Conservation (phyloP, 306 rosid species). For the Gillenia trifoliata region DNA sequence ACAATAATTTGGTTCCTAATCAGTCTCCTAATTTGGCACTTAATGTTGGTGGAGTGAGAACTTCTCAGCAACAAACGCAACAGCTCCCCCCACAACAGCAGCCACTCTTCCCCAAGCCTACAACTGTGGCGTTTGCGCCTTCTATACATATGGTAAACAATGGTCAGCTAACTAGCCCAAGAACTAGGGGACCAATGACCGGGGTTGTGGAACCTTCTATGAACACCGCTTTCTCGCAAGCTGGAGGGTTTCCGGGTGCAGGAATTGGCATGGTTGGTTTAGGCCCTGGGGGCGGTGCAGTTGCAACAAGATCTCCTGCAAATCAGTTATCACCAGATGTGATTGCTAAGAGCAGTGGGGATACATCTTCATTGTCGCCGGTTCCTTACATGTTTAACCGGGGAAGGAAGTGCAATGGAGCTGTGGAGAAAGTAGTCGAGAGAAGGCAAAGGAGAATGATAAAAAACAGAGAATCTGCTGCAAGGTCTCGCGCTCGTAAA, state of each 20-base stretch:
- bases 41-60: conserved; percentile 36
- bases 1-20: conserved; percentile 36
- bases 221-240: conserved; percentile 39
- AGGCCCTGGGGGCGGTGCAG: conserved; percentile 32
- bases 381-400: conserved; percentile 62
- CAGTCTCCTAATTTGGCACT: conserved; percentile 41
- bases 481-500: conserved; percentile 96
- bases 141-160: conserved; percentile 47
- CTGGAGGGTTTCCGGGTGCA: conserved; percentile 20
- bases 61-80: conserved; percentile 39
- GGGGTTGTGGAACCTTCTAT: conserved; percentile 48
- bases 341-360: conserved; percentile 30
- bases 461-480: conserved; percentile 95
- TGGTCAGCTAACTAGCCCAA: conserved; percentile 46
- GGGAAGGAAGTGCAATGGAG: conserved; percentile 55
- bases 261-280: conserved; percentile 53
- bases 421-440: conserved; percentile 81
- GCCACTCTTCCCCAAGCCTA: conserved; percentile 68
- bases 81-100: conserved; percentile 34
- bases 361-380: conserved; percentile 46
- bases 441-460: conserved; percentile 97
- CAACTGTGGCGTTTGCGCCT: conserved; percentile 52
- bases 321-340: conserved; percentile 54
- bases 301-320: conserved; percentile 43
- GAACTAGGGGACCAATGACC: conserved; percentile 40